Evolutionary conservation across 2,329 filamentous ascomycete species (phyloP), one percentile per base, ranked within the genome.

Genomic region (Aureobasidium sp.): DNA sequence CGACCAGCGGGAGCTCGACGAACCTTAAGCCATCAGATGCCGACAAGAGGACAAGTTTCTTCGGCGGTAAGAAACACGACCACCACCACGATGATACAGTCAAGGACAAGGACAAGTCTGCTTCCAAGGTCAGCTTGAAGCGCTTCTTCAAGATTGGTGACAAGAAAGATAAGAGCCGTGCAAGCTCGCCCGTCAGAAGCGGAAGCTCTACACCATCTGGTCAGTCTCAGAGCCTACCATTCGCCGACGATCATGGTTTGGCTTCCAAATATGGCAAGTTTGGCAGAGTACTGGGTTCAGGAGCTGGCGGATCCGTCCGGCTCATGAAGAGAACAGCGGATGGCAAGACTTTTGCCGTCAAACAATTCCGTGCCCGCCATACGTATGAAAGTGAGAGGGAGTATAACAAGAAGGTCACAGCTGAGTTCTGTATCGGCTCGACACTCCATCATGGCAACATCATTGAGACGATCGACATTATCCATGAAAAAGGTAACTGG

Each of bases 381-480:
- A 87, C 89, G 0, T 96, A 97, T 76, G 94, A 99, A 76, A 90
- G 88, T 1, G 89, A 97, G 72, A 91, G 90, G 70, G 94, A 97
- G 68, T 99, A 99, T 71, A 90, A 91, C 68, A 99, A 99, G 77
- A 99, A 99, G 74, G 86, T 99, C 51, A 99, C 94, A 0, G 93
- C 94, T 2, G 94, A 99, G 72, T 99, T 99, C 75, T 99, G 94
- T 72, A 93, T 99, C 68, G 94, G 94, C 13, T 97, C 93, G 2
- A 97, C 94, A 0, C 80, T 99, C 41, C 94, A 97, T 70, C 94
- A 99, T 70, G 93, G 94, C 69, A 99, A 99, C 73, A 91, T 99
- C 68, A 97, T 99, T 69, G 94, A 99, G 75, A 97, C 94, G 0
- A 83, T 99, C 67, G 94, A 99, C 74, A 96, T 99, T 66, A 85